Evolutionary conservation across 2,329 filamentous ascomycete genomes (phyloP), one percentile per base, ranked within the genome.

Genomic region (Trichoderma sp.): DNA sequence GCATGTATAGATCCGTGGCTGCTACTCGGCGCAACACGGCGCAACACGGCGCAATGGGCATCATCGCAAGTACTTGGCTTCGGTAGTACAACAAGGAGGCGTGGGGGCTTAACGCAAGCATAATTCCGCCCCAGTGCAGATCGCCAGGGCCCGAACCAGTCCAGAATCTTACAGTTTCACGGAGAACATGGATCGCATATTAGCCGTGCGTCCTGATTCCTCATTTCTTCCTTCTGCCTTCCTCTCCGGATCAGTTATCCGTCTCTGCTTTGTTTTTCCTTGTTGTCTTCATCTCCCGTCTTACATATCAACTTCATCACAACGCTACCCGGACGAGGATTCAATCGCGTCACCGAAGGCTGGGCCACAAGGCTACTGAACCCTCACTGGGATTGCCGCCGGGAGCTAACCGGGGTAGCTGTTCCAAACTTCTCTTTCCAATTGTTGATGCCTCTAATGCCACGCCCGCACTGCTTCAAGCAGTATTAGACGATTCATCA

Each of bases 141-240:
- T 65, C 61, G 50, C 61, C 61, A 54, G 48, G 48, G 50, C 52
- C 50, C 52, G 17, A 27, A 48, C 42, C 15, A 56, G 50, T 64
- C 61, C 35, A 56, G 61, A 64, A 56, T 54, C 61, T 56, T 54
- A 64, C 61, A 45, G 50, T n/a, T n/a, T n/a, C n/a, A n/a, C n/a
- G n/a, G n/a, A n/a, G 35, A 37, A 60, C 27, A 27, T 29, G 45
- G 22, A 32, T 59, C 56, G 22, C 22, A 50, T 10, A 29, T 29
- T 13, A 25, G 48, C 15, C 42, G 15, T 19, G 15, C 52, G 32
- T 25, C 10, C 17, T 19, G 48, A 27, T 39, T 37, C 34, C 34
- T 64, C 22, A 39, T 22, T 48, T 34, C 9, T 58, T 39, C 27
- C 54, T 25, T 37, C 58, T 35, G 42, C 60, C 60, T 64, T 64